These are phyloP conservation scores for Nicotiana benthamiana DNA, from an alignment of 257 asterid genomes.

Conservation along the genomic window DNA sequence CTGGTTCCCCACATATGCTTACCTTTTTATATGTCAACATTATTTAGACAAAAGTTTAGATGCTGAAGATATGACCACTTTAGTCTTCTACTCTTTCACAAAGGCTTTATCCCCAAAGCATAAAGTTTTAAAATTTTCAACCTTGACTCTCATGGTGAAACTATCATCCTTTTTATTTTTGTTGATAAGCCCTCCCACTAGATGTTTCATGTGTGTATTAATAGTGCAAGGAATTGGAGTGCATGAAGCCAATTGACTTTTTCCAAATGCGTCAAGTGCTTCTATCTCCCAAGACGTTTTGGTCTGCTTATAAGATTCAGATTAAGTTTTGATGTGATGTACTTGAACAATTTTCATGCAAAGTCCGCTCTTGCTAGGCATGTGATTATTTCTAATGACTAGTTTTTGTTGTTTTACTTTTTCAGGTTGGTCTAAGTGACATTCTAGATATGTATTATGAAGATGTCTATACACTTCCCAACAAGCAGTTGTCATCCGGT, in stretches of 20 bases:
- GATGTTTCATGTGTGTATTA: background rate
- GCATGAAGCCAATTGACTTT: background rate
- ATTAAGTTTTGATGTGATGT: background rate
- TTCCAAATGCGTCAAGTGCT: background rate
- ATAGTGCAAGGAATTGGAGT: background rate
- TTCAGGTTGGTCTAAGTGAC: slow-evolving; percentile 70
- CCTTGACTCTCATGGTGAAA: background rate
- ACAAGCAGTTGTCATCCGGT: slow-evolving; percentile 45
- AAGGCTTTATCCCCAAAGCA: background rate
- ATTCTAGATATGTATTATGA: slow-evolving; percentile 80
- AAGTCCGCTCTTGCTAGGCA: background rate
- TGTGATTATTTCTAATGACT: background rate
- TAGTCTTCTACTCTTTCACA: background rate
- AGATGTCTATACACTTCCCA: slow-evolving; percentile 75
- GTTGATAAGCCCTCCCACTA: background rate
- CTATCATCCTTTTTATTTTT: background rate
- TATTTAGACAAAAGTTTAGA: background rate
- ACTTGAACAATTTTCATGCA: background rate
- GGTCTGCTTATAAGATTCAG: background rate
- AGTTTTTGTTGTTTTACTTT: slow-evolving; percentile 6
- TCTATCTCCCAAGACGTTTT: background rate
- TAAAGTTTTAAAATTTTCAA: background rate
- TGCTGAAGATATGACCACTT: background rate
- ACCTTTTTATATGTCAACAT: background rate
- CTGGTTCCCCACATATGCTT: background rate